phyloP scores from a whole-genome alignment of 2,329 filamentous ascomycete species.

The Colletotrichum musae region DNA sequence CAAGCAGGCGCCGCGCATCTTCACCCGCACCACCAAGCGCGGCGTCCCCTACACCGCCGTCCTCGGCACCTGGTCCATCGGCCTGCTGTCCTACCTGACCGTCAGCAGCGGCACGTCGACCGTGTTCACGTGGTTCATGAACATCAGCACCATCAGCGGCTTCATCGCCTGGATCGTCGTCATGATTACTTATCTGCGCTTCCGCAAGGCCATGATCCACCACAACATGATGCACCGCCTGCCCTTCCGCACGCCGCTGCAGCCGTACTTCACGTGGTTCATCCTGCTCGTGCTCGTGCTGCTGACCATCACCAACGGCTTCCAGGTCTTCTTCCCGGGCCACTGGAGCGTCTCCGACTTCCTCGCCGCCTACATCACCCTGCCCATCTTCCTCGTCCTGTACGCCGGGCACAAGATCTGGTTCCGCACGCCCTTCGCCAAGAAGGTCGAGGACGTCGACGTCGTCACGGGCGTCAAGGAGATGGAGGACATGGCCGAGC shows the following conservation, averaged over 20 bases:
- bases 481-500: constrained; percentile 71
- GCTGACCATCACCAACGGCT: constrained; percentile 82
- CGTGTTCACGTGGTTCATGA: constrained; percentile 81
- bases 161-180: constrained; percentile 74
- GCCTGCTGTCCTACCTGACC: constrained; percentile 79
- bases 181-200: constrained; percentile 71
- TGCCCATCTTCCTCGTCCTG: constrained; percentile 72
- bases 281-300: constrained; percentile 71
- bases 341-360: constrained; percentile 77
- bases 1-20: constrained; percentile 75
- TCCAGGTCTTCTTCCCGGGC: constrained; percentile 78
- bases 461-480: constrained; percentile 71
- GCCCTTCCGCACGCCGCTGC: constrained; percentile 66
- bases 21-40: constrained; percentile 70
- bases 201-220: constrained; percentile 68
- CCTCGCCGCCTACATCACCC: constrained; percentile 73
- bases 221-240: constrained; percentile 65
- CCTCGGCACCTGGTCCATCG: constrained; percentile 69
- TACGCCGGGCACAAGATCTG: constrained; percentile 74
- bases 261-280: constrained; percentile 76
- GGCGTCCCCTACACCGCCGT: constrained; percentile 74
- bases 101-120: constrained; percentile 72
- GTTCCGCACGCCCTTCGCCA: constrained; percentile 59
- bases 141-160: constrained; percentile 75
- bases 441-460: constrained; percentile 66